Evolutionary conservation across 2,329 filamentous ascomycete genomes (phyloP).

Genomic region (Alternaria rosae): DNA sequence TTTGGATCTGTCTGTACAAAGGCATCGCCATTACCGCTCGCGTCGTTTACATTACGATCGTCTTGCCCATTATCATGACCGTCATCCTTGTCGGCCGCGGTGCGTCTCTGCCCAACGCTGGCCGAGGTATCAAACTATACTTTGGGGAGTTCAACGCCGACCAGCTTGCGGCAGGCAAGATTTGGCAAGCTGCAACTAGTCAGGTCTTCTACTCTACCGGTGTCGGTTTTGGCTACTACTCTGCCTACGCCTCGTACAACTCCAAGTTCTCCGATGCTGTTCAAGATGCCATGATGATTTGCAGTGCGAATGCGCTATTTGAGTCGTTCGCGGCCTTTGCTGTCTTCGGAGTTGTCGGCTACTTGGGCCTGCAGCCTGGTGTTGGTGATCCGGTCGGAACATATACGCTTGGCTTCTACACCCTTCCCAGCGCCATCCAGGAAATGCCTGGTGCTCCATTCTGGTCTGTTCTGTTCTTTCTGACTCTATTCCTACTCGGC

Average conservation of each 20-base stretch:
- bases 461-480: slow-evolving; percentile 62
- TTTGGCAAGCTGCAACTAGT: slow-evolving; percentile 61
- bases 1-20: slow-evolving; percentile 22
- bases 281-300: slow-evolving; percentile 62
- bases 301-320: slow-evolving; percentile 61
- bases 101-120: slow-evolving; percentile 16
- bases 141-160: slow-evolving; percentile 8
- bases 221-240: slow-evolving; percentile 58
- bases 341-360: slow-evolving; percentile 62
- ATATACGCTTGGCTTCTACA: slow-evolving; percentile 64
- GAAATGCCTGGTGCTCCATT: slow-evolving; percentile 63
- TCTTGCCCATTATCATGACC: slow-evolving; percentile 20
- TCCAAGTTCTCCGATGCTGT: slow-evolving; percentile 62
- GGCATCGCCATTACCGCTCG: slow-evolving; percentile 24
- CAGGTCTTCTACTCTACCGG: slow-evolving; percentile 65
- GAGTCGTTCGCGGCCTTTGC: slow-evolving; percentile 57
- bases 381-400: slow-evolving; percentile 55
- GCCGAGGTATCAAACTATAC: slow-evolving; percentile 17
- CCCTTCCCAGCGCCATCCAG: slow-evolving; percentile 59
- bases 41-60: slow-evolving; percentile 30
- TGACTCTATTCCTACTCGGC: slow-evolving; percentile 62
- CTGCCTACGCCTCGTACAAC: slow-evolving; percentile 64
- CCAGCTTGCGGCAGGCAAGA: slow-evolving; percentile 46
- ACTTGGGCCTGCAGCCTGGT: slow-evolving; percentile 45
- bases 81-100: slow-evolving; percentile 18